Percentiles rank a stretch among this genome's conserved stretches.
Conservation (phyloP, 495 filamentous ascomycete genomes). For the Penicillium maclennaniae region DNA sequence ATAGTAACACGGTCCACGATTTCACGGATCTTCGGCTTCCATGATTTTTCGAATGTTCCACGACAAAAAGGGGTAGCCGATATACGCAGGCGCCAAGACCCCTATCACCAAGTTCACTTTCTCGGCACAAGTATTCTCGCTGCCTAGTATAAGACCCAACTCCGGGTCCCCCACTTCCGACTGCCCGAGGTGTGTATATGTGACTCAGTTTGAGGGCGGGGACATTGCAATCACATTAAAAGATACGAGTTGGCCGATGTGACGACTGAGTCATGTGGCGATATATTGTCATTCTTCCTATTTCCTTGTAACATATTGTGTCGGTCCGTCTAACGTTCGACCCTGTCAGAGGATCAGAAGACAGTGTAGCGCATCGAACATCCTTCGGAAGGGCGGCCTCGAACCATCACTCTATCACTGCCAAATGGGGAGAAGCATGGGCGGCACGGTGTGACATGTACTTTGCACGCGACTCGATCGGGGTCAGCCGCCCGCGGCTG, state of each 20-base stretch:
- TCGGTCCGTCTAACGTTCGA: not conserved
- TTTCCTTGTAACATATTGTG: not conserved
- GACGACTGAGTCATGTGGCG: too few species aligned
- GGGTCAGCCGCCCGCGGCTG: slow-evolving; percentile 5
- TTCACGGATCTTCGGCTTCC: slow-evolving; percentile 15
- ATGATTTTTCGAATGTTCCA: slow-evolving; percentile 14
- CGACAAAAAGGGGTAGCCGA: not conserved
- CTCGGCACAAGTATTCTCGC: slow-evolving; percentile 4
- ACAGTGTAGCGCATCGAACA: not conserved
- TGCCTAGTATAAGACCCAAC: not conserved
- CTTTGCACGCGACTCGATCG: not conserved
- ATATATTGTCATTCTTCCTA: not conserved
- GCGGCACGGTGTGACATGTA: not conserved
- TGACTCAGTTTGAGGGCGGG: too few species aligned
- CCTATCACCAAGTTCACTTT: not conserved
- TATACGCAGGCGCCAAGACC: slow-evolving; percentile 1
- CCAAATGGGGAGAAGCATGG: not conserved
- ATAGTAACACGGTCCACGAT: slow-evolving; percentile 4
- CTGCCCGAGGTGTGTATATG: not conserved
- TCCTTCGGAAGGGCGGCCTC: not conserved
- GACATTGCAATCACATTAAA: too few species aligned
- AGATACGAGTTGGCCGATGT: too few species aligned
- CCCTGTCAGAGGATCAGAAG: not conserved
- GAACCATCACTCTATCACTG: not conserved
- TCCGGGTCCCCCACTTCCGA: not conserved